phyloP scores from a whole-genome alignment of 1,284 basidiomycete species.

The Sutorius eximius region DNA sequence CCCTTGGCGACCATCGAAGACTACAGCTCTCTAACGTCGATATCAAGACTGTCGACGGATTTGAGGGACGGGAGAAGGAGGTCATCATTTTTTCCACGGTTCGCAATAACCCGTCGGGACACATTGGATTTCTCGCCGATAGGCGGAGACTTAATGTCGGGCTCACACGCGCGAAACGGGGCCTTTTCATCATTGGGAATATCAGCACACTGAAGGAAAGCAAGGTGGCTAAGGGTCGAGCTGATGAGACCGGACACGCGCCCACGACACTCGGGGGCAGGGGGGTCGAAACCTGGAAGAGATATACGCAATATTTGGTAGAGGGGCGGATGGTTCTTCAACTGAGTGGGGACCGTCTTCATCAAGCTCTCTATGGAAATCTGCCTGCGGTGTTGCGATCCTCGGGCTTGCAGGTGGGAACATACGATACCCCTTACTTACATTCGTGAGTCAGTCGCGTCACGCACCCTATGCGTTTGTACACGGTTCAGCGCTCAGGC shows the following conservation, averaged over 20 bases:
- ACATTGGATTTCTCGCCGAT: constrained; percentile 91
- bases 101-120: constrained; percentile 70
- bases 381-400: constrained; percentile 22
- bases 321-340: constrained; percentile 52
- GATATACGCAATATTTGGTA: constrained; percentile 56
- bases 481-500: not conserved
- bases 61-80: constrained; percentile 91
- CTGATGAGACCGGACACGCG: constrained; percentile 13
- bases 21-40: constrained; percentile 68
- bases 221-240: constrained; percentile 31
- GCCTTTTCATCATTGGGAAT: constrained; percentile 80
- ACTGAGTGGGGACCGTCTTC: constrained; percentile 46
- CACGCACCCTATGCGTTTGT: not conserved
- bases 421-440: constrained; percentile 11
- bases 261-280: constrained; percentile 35
- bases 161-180: constrained; percentile 81
- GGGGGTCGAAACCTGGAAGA: constrained; percentile 57
- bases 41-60: constrained; percentile 89
- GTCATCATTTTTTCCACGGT: constrained; percentile 91
- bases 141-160: constrained; percentile 85
- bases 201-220: constrained; percentile 64
- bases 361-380: constrained; percentile 49
- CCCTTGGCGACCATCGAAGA: constrained; percentile 65
- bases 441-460: constrained; percentile 15
- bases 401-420: constrained; percentile 6